Percentiles rank a stretch among this genome's conserved stretches.
phyloP scores from a whole-genome alignment of 768 basidiomycete genomes.

The Rhizopogon roseolus region DNA sequence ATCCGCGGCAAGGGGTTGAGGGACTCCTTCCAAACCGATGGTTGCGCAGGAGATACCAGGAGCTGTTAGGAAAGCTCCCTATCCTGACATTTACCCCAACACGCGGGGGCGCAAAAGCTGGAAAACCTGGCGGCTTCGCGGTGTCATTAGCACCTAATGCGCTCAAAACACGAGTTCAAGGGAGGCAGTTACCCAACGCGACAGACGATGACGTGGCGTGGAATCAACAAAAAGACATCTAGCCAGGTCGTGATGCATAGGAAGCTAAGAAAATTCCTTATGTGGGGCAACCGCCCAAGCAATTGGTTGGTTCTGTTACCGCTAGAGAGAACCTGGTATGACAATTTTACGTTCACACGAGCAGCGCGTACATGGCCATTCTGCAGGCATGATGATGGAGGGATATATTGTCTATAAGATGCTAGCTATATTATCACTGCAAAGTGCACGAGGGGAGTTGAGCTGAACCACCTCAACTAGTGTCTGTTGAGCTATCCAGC shows the following conservation, averaged over 20 bases:
- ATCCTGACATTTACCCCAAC: slow-evolving; percentile 35
- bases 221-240: slow-evolving; percentile 16
- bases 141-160: slow-evolving; percentile 30
- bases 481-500: slow-evolving; percentile 42
- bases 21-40: slow-evolving; percentile 19
- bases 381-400: neutral
- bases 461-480: slow-evolving; percentile 9
- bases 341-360: too few relatives aligned
- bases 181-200: slow-evolving; percentile 16
- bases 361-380: neutral
- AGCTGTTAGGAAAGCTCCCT: slow-evolving; percentile 58
- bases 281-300: too few relatives aligned
- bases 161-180: slow-evolving; percentile 11
- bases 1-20: slow-evolving; percentile 17
- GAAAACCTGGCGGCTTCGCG: slow-evolving; percentile 15
- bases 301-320: neutral
- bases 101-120: neutral
- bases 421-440: slow-evolving; percentile 7
- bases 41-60: slow-evolving; percentile 50
- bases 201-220: slow-evolving; percentile 31
- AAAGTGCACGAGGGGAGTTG: neutral
- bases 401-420: neutral
- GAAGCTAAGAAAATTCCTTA: neutral
- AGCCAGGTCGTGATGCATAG: neutral
- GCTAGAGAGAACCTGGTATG: too few relatives aligned